Evolutionary conservation across 129 eudicot genomes (phyloP).

Genomic region (Mikania micrantha): DNA sequence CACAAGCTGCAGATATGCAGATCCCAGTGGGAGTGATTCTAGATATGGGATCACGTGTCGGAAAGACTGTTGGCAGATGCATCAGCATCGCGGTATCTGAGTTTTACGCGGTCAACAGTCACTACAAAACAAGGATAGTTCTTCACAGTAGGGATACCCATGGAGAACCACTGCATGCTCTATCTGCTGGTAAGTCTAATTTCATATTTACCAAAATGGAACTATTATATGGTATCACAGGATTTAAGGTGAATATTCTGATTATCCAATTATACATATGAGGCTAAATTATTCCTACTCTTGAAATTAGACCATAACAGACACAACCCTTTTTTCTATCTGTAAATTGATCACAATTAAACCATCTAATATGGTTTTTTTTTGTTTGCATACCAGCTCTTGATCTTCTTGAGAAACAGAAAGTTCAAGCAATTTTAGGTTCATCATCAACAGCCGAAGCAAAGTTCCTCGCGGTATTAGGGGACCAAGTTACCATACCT

Average conservation of each 20-base stretch:
- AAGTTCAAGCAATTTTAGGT: slow-evolving; percentile 32
- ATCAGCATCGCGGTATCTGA: slow-evolving; percentile 31
- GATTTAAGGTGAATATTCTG: too few species aligned
- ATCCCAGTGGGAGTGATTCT: slow-evolving; percentile 27
- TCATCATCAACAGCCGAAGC: slow-evolving; percentile 24
- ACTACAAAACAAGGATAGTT: slow-evolving; percentile 25
- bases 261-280: too few species aligned
- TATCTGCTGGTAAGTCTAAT: slow-evolving; percentile 29
- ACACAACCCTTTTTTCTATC: too few species aligned
- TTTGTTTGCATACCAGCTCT: neutral
- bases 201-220: too few species aligned
- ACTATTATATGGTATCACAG: too few species aligned
- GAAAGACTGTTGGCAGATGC: slow-evolving; percentile 15
- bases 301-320: too few species aligned
- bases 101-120: slow-evolving; percentile 18
- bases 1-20: neutral
- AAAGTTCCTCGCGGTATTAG: slow-evolving; percentile 17
- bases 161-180: slow-evolving; percentile 26
- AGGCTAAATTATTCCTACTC: too few species aligned
- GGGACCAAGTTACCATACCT: slow-evolving; percentile 30
- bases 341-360: too few species aligned
- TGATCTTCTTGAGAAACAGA: slow-evolving; percentile 23
- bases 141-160: slow-evolving; percentile 21
- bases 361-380: too few species aligned
- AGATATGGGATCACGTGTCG: slow-evolving; percentile 24